Percentiles rank a stretch among this genome's conserved stretches.
Conservation (phyloP, 2,329 filamentous ascomycete species). For the Cladorrhinum sp. region DNA sequence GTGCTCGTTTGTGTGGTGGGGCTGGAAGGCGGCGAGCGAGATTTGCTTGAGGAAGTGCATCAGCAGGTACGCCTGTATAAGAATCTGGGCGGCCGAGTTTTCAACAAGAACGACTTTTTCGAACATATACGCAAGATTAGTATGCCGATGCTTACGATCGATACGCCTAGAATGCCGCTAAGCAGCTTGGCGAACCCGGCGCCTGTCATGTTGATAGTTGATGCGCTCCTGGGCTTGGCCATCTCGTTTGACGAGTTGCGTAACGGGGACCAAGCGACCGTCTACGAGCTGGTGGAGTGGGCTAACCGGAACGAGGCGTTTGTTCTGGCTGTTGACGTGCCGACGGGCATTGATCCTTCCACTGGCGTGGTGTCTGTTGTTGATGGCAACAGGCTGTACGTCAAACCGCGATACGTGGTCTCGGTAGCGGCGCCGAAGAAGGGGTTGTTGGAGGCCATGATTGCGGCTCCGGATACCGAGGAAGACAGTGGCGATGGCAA, state of each 20-base stretch:
- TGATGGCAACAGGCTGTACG: constrained; percentile 75
- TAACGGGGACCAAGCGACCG: constrained; percentile 75
- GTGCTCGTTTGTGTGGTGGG: constrained; percentile 82
- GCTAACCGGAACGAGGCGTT: constrained; percentile 82
- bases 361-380: constrained; percentile 64
- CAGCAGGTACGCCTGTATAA: constrained; percentile 82
- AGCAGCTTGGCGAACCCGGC: constrained; percentile 51
- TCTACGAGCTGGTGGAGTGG: constrained; percentile 90
- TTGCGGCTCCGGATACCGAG: constrained; percentile 53
- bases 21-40: constrained; percentile 73
- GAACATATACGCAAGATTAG: constrained; percentile 53
- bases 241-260: constrained; percentile 85
- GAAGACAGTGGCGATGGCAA: constrained; percentile 43
- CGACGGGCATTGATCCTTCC: constrained; percentile 80
- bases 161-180: constrained; percentile 34
- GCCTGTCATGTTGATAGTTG: constrained; percentile 76
- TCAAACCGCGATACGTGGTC: constrained; percentile 79
- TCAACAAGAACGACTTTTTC: constrained; percentile 59
- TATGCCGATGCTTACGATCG: constrained; percentile 36
- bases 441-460: constrained; percentile 75
- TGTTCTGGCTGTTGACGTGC: constrained; percentile 84
- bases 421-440: constrained; percentile 83
- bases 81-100: constrained; percentile 74
- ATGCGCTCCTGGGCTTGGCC: constrained; percentile 83
- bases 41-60: constrained; percentile 74